phyloP scores from a whole-genome alignment of 176 grass and related monocot genomes.

The Poa annua region DNA sequence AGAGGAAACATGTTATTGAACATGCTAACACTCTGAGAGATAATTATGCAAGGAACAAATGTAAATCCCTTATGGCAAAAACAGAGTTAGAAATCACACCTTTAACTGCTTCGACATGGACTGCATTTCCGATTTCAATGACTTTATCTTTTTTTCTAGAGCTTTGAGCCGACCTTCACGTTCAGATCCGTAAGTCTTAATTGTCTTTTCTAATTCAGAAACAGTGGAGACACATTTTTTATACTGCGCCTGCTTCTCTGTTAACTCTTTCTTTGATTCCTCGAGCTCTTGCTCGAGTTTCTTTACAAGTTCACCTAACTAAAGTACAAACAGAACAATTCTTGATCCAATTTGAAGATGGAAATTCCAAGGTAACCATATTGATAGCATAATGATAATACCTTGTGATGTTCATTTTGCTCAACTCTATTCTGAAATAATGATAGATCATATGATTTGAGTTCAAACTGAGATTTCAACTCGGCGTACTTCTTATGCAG shows the following conservation, averaged over 20 bases:
- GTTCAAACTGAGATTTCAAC: constrained; percentile 87
- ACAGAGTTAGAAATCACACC: constrained; percentile 55
- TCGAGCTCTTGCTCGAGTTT: constrained; percentile 87
- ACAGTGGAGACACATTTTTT: constrained; percentile 67
- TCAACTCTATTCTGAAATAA: constrained; percentile 91
- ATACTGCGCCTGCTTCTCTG: constrained; percentile 66
- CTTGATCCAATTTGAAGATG: constrained; percentile 23
- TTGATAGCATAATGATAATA: constrained; percentile 37
- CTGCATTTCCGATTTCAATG: constrained; percentile 87
- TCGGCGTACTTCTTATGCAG: constrained; percentile 65
- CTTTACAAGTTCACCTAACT: constrained; percentile 88
- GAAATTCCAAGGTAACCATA: constrained; percentile 24
- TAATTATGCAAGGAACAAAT: constrained; percentile 7
- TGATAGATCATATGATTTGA: constrained; percentile 93
- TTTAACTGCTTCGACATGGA: constrained; percentile 83
- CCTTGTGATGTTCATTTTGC: constrained; percentile 99
- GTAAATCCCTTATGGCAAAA: constrained; percentile 9
- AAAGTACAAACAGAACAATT: constrained; percentile 42
- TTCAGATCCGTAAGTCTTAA: constrained; percentile 80
- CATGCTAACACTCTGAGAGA: not conserved
- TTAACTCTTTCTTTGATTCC: constrained; percentile 62
- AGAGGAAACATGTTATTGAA: constrained; percentile 11
- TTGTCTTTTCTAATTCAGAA: constrained; percentile 72
- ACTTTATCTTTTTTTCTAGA: constrained; percentile 84
- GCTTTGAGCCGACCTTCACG: constrained; percentile 86